Evolutionary conservation across 2,329 filamentous ascomycete species (phyloP), one percentile per base, ranked within the genome.

Genomic region (Verticillium klebahnii): DNA sequence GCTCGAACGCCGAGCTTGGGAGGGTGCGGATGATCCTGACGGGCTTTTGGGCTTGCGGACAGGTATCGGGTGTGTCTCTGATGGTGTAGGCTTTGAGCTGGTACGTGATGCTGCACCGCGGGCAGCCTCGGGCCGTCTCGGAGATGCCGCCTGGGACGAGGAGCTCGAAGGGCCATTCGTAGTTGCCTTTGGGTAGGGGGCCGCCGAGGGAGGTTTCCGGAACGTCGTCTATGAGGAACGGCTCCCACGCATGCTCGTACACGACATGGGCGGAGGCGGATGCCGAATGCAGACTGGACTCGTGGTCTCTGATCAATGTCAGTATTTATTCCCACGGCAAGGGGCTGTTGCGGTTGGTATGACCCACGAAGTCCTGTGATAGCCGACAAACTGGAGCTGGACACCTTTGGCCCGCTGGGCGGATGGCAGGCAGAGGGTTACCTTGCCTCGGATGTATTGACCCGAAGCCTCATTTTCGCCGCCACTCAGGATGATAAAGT

Each of bases 101-200:
- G 29, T 63, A 63, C 5, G 37, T 57, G 19, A 63, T 55, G 19
- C 62, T 63, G 54, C 62, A 63, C 9, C 39, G 52, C 14, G 23
- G 34, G 36, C 60, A 63, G 4, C 62, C 62, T 8, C 52, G 36
- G 3, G 61, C 61, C 0, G 62, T 61, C 19, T 61, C 62, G 2
- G 57, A 57, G 1, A 54, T 56, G 14, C 61, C 37, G 11, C 61
- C 59, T 0, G 57, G 59, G 32, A 63, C 37, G 15, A 45, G 50
- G 7, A 61, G 31, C 14, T 61, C 34, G 17, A 61, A 63, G 1
- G 60, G 60, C 62, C 62, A 63, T 17, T 63, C 60, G 19, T 60
- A 37, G 14, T 54, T 58, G 9, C 45, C 36, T 9, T 36, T 36
- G 39, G 37, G 36, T 1, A n/a, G 5, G n/a, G 36, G 23, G 0